Evolutionary conservation across 2,329 filamentous ascomycete genomes (phyloP).

Genomic region (Gyromitra esculenta): DNA sequence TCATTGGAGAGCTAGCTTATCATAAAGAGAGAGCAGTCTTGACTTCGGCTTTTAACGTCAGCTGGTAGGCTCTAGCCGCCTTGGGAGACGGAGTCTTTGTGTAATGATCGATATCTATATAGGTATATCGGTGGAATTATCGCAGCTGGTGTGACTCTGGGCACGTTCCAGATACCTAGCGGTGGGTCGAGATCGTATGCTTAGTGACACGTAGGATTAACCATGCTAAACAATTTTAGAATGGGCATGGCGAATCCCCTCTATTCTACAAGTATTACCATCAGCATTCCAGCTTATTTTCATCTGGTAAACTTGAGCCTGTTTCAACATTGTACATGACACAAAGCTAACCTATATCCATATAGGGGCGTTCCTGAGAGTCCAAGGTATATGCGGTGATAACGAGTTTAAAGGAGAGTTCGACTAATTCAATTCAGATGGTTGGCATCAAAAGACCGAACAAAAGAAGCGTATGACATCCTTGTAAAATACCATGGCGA

Average conservation of each 20-base stretch:
- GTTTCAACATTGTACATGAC: not conserved
- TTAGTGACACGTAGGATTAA: not conserved
- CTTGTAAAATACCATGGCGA: slow-evolving; percentile 67
- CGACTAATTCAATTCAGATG: slow-evolving; percentile 59
- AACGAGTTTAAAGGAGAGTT: not conserved
- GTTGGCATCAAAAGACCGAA: slow-evolving; percentile 66
- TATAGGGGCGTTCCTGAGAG: slow-evolving; percentile 66
- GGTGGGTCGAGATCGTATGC: slow-evolving; percentile 56
- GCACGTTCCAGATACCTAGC: slow-evolving; percentile 62
- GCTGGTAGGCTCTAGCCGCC: slow-evolving; percentile 60
- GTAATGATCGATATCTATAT: not conserved
- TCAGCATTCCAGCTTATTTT: slow-evolving; percentile 63
- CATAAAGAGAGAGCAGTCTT: slow-evolving; percentile 70
- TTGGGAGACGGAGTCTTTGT: not conserved
- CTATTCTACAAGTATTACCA: slow-evolving; percentile 65
- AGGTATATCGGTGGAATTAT: slow-evolving; percentile 66
- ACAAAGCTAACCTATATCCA: slow-evolving; percentile 2
- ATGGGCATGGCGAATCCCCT: slow-evolving; percentile 68
- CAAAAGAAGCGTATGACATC: slow-evolving; percentile 65
- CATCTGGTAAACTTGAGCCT: slow-evolving; percentile 61
- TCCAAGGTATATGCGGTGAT: slow-evolving; percentile 61
- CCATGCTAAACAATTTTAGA: slow-evolving; percentile 30
- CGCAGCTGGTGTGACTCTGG: slow-evolving; percentile 65
- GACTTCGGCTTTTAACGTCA: slow-evolving; percentile 70
- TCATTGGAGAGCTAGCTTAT: slow-evolving; percentile 70